Evolutionary conservation across 805 yeast species (phyloP), one percentile per base, ranked within the genome.

Genomic region (Metschnikowia lochheadii): DNA sequence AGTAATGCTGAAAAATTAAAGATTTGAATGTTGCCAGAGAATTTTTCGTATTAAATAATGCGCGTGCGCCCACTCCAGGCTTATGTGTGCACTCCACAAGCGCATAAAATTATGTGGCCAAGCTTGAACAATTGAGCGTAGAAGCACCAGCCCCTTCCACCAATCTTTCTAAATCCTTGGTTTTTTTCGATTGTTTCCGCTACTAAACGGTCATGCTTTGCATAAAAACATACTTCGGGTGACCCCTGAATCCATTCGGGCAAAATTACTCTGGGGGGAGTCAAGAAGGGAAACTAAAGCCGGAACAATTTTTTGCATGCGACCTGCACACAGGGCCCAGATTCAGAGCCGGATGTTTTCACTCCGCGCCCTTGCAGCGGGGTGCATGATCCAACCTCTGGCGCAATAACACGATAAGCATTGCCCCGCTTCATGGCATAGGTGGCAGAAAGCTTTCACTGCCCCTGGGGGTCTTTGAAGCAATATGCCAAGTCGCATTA

Each of bases 281-380:
- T 26, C 11, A 26, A 26, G 29, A 26, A 26, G 29, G 29, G 29
- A 26, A 26, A 26, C 29, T 26, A 5, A 26, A 26, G 51, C 32
- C 52, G 47, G 52, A 48, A 48, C 42, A 40, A 40, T 42, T 46
- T 38, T 32, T 32, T 43, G 39, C 39, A 8, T 8, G 2, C 37
- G 35, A 33, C 49, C 45, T 38, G 51, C 49, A 49, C n/a, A 21
- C 20, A n/a, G 17, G 17, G n/a, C 36, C 42, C 32, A 14, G 41
- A 35, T 26, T 34, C 32, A 18, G 17, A 18, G 13, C 47, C 54
- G 57, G 57, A 48, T 39, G 52, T 39, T 53, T 48, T 50, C 37
- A 46, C 57, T 54, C 57, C 57, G 57, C 57, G 48, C 32, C 40
- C 49, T 46, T 49, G 51, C 46, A 44, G 46, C 23, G 46, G 46